Evolutionary conservation across 2,329 filamentous ascomycete genomes (phyloP).

Genomic region (Stachybotrys echinatus): DNA sequence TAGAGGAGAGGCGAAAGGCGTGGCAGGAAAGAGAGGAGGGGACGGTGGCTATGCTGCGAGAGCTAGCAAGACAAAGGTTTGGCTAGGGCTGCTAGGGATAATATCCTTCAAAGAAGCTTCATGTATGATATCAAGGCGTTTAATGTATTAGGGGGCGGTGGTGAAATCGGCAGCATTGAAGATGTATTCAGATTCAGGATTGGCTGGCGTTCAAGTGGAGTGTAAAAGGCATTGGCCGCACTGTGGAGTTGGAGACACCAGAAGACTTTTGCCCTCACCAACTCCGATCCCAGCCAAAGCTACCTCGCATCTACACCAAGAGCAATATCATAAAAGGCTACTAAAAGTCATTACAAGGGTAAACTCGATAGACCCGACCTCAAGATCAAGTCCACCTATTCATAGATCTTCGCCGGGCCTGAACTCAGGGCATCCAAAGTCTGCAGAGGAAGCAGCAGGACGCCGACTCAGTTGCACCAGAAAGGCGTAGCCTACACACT

Average conservation of each 20-base stretch:
- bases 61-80: conserved; percentile 75
- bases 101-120: neutral
- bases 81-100: conserved; percentile 35
- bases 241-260: neutral
- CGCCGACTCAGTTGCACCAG: too few species aligned
- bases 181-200: too few species aligned
- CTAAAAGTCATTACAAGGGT: too few species aligned
- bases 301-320: too few species aligned
- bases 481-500: too few species aligned
- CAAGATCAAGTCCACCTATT: too few species aligned
- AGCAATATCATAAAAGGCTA: too few species aligned
- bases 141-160: neutral
- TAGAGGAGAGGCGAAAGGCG: conserved; percentile 68
- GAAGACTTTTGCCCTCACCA: neutral
- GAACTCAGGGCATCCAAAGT: too few species aligned
- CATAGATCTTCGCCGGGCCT: too few species aligned
- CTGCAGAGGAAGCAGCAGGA: too few species aligned
- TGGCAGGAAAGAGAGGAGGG: conserved; percentile 74
- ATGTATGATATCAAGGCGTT: neutral
- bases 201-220: neutral
- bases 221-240: neutral
- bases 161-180: too few species aligned
- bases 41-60: conserved; percentile 76
- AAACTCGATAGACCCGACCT: too few species aligned
- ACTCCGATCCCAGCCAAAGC: neutral